phyloP scores from a whole-genome alignment of 805 yeast species.

The Pichia nanzhaoensis region DNA sequence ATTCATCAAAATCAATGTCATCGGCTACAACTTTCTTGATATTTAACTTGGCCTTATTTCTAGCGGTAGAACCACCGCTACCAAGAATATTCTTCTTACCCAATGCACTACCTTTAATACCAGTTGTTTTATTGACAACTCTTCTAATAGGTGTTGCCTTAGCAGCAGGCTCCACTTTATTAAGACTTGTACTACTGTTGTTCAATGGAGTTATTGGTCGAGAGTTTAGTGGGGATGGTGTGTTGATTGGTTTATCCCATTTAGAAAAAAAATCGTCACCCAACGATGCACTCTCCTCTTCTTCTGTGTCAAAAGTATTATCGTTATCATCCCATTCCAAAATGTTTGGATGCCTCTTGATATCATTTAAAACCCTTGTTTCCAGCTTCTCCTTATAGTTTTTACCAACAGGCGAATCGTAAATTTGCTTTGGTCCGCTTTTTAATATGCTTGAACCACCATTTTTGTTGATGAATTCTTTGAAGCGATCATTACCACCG shows the following conservation, averaged over 20 bases:
- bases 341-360: conserved; percentile 61
- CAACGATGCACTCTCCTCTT: conserved; percentile 44
- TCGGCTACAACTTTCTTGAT: conserved; percentile 48
- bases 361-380: conserved; percentile 60
- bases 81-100: conserved; percentile 33
- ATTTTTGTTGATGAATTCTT: conserved; percentile 74
- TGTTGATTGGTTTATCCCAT: conserved; percentile 77
- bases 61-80: conserved; percentile 39
- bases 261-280: conserved; percentile 85
- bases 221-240: conserved; percentile 42
- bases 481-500: conserved; percentile 87
- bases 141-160: conserved; percentile 28
- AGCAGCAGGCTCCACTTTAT: conserved; percentile 2
- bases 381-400: conserved; percentile 77
- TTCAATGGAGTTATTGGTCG: conserved; percentile 37
- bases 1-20: conserved; percentile 51
- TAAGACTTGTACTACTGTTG: conserved; percentile 1
- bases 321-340: conserved; percentile 54
- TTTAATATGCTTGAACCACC: conserved; percentile 73
- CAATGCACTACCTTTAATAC: conserved; percentile 13
- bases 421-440: conserved; percentile 68
- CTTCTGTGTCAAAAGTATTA: conserved; percentile 39
- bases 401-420: conserved; percentile 72
- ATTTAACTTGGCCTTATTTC: conserved; percentile 44
- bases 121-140: conserved; percentile 24